Base-by-base conservation (phyloP, 2,329 filamentous ascomycete genomes). In the Penicillium sp. region DNA sequence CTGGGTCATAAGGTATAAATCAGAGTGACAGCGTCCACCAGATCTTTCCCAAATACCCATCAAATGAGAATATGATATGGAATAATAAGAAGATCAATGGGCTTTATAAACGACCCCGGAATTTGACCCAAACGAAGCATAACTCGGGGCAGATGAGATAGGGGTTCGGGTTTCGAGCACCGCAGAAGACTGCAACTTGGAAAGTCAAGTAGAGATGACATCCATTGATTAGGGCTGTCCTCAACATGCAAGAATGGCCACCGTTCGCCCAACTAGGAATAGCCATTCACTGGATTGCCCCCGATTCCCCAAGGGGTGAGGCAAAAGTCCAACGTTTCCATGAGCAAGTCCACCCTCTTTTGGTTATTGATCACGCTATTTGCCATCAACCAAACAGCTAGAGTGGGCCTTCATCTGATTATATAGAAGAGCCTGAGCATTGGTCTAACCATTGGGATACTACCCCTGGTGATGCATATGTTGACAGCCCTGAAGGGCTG, bases 251-350 rank as follows among this genome's bases (percentile, higher is more conserved):
- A n/a, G 27, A 59, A 49, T 64, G 52, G 63, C 60, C 59, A 64
- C 54, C 48, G 51, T 49, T 22, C 32, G 9, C 24, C 42, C 18
- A 34, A 54, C 29, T 13, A 50, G 52, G 47, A 45, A 54, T 44
- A 34, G 47, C n/a, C 32, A n/a, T 43, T 34, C 34, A 29, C n/a
- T 6, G 22, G 39, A 52, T 58, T 43, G 48, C 49, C 53, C 52
- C 52, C 44, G 24, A 27, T 24, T 31, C 51, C 47, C 38, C 40
- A 43, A 40, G 40, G 44, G 24, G 54, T 56, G 57, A 60, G 60
- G 58, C 59, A 55, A 56, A 45, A 31, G 47, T 55, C 55, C 57
- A 56, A 60, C 51, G 49, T 53, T 52, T 57, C 48, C 53, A 47
- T 50, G 50, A 49, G 52, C 18, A 47, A 39, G 40, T 46, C 21